These are phyloP conservation scores for Pugionium dolabratum DNA, from an alignment of 345 rosid genomes.

Conservation along the genomic window DNA sequence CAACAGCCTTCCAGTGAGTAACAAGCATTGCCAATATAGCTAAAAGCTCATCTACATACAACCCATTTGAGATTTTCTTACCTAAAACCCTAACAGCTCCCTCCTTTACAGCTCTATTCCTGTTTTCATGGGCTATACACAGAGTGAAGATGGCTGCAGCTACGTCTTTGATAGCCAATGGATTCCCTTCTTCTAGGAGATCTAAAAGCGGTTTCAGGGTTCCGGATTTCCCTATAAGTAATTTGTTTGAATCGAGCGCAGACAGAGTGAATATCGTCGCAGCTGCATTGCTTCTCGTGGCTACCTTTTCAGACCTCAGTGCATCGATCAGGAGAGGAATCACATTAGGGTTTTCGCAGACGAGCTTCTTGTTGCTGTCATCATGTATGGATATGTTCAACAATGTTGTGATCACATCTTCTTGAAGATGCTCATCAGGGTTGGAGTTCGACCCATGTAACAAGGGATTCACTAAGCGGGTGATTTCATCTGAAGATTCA, in stretches of 20 bases:
- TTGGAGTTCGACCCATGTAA: constrained; percentile 40
- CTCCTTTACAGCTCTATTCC: constrained; percentile 75
- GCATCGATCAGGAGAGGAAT: constrained; percentile 77
- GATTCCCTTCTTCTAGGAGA: constrained; percentile 80
- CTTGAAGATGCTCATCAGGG: constrained; percentile 66
- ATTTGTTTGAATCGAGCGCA: constrained; percentile 85
- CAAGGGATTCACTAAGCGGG: constrained; percentile 65
- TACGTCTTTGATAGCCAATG: constrained; percentile 73
- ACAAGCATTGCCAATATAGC: constrained; percentile 88
- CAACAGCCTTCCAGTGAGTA: constrained; percentile 68
- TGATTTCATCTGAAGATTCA: constrained; percentile 58
- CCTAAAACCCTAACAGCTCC: constrained; percentile 78
- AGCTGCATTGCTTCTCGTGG: constrained; percentile 88
- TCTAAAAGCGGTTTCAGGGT: constrained; percentile 72
- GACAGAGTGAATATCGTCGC: constrained; percentile 87
- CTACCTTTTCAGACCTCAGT: constrained; percentile 61
- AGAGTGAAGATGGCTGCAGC: constrained; percentile 92
- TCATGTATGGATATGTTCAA: constrained; percentile 90
- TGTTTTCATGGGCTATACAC: constrained; percentile 79
- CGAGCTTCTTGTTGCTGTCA: constrained; percentile 88
- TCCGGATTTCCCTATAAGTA: constrained; percentile 73
- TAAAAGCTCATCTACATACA: constrained; percentile 75
- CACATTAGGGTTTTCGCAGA: constrained; percentile 75
- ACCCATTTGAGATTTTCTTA: constrained; percentile 58
- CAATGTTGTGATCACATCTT: constrained; percentile 85